Conservation (phyloP, 2,329 filamentous ascomycete species). For the Cladosporium sp. region DNA sequence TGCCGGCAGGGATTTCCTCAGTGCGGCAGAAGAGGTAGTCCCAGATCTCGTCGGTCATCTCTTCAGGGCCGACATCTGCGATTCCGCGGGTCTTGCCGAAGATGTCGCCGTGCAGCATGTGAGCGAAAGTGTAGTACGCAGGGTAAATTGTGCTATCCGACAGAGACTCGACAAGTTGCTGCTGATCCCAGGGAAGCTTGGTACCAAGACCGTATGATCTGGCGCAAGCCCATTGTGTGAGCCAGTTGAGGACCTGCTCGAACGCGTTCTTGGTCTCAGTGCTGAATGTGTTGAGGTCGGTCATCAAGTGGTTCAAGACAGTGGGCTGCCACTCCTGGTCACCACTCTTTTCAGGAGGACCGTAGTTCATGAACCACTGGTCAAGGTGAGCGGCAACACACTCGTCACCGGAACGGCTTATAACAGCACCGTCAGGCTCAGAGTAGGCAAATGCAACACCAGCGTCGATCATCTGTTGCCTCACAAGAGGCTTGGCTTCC, state of each 20-base stretch:
- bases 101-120: constrained; percentile 71
- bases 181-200: constrained; percentile 88
- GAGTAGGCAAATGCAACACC: constrained; percentile 87
- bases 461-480: constrained; percentile 71
- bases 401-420: constrained; percentile 85
- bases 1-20: constrained; percentile 60
- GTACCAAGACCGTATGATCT: constrained; percentile 90
- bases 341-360: constrained; percentile 63
- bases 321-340: constrained; percentile 74
- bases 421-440: constrained; percentile 86
- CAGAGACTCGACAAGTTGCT: constrained; percentile 88
- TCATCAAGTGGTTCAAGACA: constrained; percentile 71
- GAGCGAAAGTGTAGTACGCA: constrained; percentile 64
- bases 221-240: constrained; percentile 93
- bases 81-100: constrained; percentile 74
- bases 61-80: constrained; percentile 71
- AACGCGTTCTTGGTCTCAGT: constrained; percentile 60
- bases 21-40: constrained; percentile 88
- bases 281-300: constrained; percentile 76
- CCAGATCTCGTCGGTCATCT: constrained; percentile 95
- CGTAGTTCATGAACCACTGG: constrained; percentile 98
- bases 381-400: constrained; percentile 92
- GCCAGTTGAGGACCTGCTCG: constrained; percentile 83
- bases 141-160: constrained; percentile 93
- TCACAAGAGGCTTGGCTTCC: constrained; percentile 81